Base-by-base conservation (phyloP, 768 basidiomycete genomes). In the Peribolospora kevripleyi region DNA sequence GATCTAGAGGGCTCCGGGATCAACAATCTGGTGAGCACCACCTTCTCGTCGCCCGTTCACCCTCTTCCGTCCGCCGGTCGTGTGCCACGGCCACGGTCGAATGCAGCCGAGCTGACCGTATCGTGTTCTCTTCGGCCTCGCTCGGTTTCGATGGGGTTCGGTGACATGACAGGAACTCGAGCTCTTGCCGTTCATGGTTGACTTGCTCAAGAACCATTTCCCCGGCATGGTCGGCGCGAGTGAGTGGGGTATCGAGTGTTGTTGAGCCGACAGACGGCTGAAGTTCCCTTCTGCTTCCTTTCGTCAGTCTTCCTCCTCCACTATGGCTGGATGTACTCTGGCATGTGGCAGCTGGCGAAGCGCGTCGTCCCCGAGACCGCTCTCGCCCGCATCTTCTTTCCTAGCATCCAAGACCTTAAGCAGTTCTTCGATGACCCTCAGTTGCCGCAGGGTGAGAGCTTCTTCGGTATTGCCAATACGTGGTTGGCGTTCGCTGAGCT, bases 331-430 rank as follows among this genome's bases (percentile, higher is more conserved):
- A 54, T 54, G 36, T 64, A 58, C 48, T 55, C 61, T 3, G 63
- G 61, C 5, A 59, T 64, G 57, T 64, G 63, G 63, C 57, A 58
- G 45, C 47, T 64, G 7, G 59, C 59, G 13, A 64, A 62, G 55
- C 55, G 60, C 1, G 57, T 64, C 6, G 47, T 64, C 8, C 63
- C 63, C 6, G 54, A 61, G 13, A 60, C 59, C 25, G 63, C 61
- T 13, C 56, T 64, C 48, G 63, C 61, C n/a, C 54, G 63, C 2
- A 64, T 64, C 51, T 48, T 64, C 13, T 64, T 64, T 42, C 60
- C 58, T 49, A 56, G 39, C 48, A 55, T 58, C 47, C 52, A 48
- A 2, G 61, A 63, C 14, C 45, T 63, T 46, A 55, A 61, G 37
- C 52, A 59, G 43, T 63, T 62, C 49, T 63, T 63, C 41, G 61